Evolutionary conservation across 2,329 filamentous ascomycete species (phyloP).

Genomic region (Monosporascus ibericus): DNA sequence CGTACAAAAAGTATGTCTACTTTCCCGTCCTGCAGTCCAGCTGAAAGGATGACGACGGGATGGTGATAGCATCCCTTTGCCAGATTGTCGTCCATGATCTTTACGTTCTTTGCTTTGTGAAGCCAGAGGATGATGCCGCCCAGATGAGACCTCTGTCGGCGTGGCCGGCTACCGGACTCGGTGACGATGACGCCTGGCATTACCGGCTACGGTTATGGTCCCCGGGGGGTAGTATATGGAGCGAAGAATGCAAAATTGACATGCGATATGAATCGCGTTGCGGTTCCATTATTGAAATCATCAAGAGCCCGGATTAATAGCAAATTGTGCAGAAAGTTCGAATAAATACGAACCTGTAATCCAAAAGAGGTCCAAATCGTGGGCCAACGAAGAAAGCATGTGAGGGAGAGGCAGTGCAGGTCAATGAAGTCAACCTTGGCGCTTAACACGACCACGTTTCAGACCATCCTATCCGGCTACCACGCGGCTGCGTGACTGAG

Average conservation of each 20-base stretch:
- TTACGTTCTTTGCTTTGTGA: neutral
- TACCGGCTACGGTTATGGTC: neutral
- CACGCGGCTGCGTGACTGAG: neutral
- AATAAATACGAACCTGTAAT: no score
- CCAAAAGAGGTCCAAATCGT: neutral
- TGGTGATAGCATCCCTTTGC: slow-evolving; percentile 15
- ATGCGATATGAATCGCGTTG: no score
- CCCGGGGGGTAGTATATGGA: neutral
- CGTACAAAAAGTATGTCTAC: slow-evolving; percentile 15
- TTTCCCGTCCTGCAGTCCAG: slow-evolving; percentile 10
- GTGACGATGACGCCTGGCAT: neutral
- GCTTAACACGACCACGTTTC: neutral
- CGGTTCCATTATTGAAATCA: no score
- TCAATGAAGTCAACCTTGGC: neutral
- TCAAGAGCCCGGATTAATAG: no score
- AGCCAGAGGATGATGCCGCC: neutral
- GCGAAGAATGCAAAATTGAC: neutral
- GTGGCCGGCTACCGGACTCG: neutral
- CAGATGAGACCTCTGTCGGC: neutral
- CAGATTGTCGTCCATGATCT: neutral
- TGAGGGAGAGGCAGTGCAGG: neutral
- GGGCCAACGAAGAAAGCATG: neutral
- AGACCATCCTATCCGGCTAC: neutral
- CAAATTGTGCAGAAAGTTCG: no score
- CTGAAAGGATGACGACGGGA: slow-evolving; percentile 18